A percentile compares a stretch with the other conserved stretches of the same genome.
These are phyloP conservation scores for Postia placenta DNA, from an alignment of 768 basidiomycete genomes.

Conservation along the genomic window DNA sequence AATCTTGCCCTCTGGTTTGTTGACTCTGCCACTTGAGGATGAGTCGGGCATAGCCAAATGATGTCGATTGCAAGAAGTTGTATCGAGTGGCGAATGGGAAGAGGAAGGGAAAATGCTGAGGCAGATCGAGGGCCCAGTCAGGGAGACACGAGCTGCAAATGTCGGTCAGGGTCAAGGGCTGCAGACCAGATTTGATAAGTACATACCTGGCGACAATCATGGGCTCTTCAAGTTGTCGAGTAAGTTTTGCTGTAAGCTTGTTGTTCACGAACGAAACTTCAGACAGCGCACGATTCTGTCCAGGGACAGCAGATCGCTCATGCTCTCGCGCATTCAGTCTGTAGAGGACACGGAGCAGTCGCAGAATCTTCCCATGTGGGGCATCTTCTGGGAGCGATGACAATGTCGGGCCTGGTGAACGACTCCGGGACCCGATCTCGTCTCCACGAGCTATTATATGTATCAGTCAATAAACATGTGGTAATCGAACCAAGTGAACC, in stretches of 20 bases:
- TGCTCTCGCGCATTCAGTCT: conserved; percentile 71
- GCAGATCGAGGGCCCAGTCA: conserved; percentile 95
- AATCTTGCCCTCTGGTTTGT: conserved; percentile 72
- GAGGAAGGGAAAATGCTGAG: conserved; percentile 95
- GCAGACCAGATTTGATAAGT: too few species aligned
- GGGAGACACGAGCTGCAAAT: conserved; percentile 80
- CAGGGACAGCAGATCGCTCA: conserved; percentile 48
- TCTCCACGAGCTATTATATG: conserved; percentile 33
- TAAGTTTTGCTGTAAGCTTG: conserved; percentile 96
- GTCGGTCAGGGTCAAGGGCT: too few species aligned
- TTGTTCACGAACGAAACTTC: conserved; percentile 94
- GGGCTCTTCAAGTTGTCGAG: conserved; percentile 92
- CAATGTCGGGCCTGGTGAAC: conserved; percentile 60
- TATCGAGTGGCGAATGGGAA: conserved; percentile 99
- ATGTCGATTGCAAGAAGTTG: conserved; percentile 94
- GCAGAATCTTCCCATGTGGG: conserved; percentile 84
- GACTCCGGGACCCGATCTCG: conserved; percentile 42
- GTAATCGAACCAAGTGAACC: too few species aligned
- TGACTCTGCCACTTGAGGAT: conserved; percentile 89
- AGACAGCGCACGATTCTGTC: conserved; percentile 53
- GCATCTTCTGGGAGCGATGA: conserved; percentile 81
- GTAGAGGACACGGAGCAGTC: conserved; percentile 82
- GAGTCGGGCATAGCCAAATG: conserved; percentile 94
- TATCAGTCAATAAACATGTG: too few species aligned
- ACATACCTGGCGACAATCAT: conserved; percentile 98